These are phyloP conservation scores for Pestalotiopsis sp. DNA, from an alignment of 2,329 filamentous ascomycete genomes.

Conservation along the genomic window DNA sequence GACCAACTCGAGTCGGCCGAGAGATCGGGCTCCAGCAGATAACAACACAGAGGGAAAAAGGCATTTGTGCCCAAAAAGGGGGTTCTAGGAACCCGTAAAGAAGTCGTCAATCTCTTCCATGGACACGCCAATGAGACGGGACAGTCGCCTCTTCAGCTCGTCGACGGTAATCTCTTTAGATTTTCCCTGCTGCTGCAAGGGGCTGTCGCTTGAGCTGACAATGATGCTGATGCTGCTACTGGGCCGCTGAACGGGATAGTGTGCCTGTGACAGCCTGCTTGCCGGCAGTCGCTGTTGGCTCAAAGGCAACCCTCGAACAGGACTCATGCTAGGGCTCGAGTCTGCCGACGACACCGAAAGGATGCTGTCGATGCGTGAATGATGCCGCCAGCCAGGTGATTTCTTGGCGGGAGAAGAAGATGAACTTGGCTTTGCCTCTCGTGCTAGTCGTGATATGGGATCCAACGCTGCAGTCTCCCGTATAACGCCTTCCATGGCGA, in stretches of 20 bases:
- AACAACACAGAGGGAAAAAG: not conserved
- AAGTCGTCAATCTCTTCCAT: constrained; percentile 30
- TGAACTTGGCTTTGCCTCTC: not conserved
- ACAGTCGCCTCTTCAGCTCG: constrained; percentile 32
- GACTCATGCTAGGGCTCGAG: not conserved
- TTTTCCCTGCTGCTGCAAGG: not conserved
- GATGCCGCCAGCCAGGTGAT: not conserved
- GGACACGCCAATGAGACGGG: constrained; percentile 30
- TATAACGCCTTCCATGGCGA: constrained; percentile 27
- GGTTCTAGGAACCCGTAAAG: constrained; percentile 24
- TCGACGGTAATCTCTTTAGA: constrained; percentile 30
- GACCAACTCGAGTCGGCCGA: no score
- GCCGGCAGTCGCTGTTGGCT: not conserved
- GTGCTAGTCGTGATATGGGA: not conserved
- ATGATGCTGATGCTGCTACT: not conserved
- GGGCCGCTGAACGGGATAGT: not conserved
- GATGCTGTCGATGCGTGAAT: not conserved
- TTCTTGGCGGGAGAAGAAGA: not conserved
- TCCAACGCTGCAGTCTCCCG: constrained; percentile 19
- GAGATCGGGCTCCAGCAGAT: no score
- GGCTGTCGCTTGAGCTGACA: not conserved
- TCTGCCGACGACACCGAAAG: not conserved
- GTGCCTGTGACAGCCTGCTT: not conserved
- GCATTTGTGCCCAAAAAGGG: not conserved
- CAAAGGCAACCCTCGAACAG: not conserved